Evolutionary conservation across 306 rosid genomes (phyloP).

Genomic region (Cucurbita argyrosperma): DNA sequence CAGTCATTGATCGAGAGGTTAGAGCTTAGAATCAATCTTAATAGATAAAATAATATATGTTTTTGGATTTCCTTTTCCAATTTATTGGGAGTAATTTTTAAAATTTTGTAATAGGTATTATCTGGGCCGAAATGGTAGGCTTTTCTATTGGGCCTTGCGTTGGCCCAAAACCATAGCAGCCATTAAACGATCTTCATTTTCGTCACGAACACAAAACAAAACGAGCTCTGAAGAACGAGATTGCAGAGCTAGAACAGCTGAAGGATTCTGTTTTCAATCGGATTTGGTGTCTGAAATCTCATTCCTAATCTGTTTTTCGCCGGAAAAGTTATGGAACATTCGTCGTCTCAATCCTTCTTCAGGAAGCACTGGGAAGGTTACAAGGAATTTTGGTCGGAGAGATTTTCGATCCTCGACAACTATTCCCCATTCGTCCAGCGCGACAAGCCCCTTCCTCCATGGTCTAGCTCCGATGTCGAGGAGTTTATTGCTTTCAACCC

Average conservation of each 20-base stretch:
- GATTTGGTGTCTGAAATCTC: not conserved
- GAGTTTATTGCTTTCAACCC: conserved; percentile 64
- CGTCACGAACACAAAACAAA: not conserved
- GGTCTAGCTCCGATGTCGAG: conserved; percentile 60
- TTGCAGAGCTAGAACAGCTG: not conserved
- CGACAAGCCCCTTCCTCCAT: conserved; percentile 41
- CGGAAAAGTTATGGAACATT: conserved; percentile 15
- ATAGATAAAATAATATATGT: no score
- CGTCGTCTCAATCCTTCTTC: conserved; percentile 30
- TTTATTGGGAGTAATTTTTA: no score
- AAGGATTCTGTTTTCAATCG: not conserved
- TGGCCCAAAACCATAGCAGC: not conserved
- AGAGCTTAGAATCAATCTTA: no score
- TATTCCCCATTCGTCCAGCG: conserved; percentile 40
- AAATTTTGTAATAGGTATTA: no score
- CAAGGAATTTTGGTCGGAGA: conserved; percentile 57
- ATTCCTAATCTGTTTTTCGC: not conserved
- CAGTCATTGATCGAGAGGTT: no score
- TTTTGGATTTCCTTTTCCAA: no score
- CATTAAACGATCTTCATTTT: not conserved
- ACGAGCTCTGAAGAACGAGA: not conserved
- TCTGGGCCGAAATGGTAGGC: not conserved
- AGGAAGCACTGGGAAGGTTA: conserved; percentile 35
- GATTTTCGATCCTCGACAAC: conserved; percentile 43
- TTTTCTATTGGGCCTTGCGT: not conserved